A percentile compares a stretch with the other conserved stretches of the same genome.
Conservation (phyloP, 331 rosid genomes). For the Prunus yedoensis region DNA sequence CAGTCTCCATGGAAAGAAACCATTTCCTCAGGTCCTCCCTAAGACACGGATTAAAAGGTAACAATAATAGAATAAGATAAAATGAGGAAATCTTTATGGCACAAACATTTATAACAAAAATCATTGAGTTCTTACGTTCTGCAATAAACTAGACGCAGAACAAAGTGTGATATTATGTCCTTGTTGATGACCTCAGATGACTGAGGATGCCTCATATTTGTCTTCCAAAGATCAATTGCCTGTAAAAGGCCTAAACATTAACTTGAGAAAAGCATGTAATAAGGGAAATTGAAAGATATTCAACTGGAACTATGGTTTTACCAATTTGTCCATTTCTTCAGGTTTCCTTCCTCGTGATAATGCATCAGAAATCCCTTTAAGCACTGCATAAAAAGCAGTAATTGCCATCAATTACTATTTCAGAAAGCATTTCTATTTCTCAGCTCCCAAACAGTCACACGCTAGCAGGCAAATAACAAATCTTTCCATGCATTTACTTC, state of each 20-base stretch:
- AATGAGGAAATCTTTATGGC: background rate
- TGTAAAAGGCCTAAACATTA: constrained; percentile 29
- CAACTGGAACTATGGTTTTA: constrained; percentile 20
- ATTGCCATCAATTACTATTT: constrained; percentile 1
- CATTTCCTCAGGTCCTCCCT: constrained; percentile 96
- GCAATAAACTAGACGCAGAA: constrained; percentile 87
- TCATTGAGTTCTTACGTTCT: constrained; percentile 58
- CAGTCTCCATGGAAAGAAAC: constrained; percentile 88
- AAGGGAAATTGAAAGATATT: background rate
- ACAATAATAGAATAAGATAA: background rate
- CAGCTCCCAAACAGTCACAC: background rate
- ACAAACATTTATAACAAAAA: background rate
- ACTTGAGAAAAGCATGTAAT: constrained; percentile 2
- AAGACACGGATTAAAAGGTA: constrained; percentile 12
- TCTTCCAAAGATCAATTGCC: constrained; percentile 57
- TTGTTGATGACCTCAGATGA: constrained; percentile 63
- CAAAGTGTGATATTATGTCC: constrained; percentile 94
- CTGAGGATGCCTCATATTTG: constrained; percentile 65
- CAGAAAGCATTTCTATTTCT: background rate
- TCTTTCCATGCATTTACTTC: background rate
- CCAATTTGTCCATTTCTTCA: constrained; percentile 76
- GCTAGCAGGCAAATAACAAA: background rate
- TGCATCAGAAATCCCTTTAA: constrained; percentile 87
- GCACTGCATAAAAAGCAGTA: constrained; percentile 56
- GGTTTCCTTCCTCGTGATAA: constrained; percentile 84